Evolutionary conservation across 345 rosid genomes (phyloP).

Genomic region (Xanthoceras sorbifolium): DNA sequence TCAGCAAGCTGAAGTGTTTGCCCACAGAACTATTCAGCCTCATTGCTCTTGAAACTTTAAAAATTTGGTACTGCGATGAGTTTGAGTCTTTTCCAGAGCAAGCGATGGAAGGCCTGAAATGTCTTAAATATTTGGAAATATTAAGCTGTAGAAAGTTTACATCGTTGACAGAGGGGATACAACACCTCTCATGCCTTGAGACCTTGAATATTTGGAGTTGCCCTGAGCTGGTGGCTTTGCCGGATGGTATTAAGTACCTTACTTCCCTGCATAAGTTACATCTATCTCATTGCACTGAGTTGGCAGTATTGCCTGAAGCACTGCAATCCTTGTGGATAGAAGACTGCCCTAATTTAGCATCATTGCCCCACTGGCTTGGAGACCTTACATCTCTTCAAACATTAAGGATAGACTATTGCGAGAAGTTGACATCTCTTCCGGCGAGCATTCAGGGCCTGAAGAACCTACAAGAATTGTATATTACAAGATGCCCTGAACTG

Average conservation of each 20-base stretch:
- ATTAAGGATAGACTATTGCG: fast-evolving
- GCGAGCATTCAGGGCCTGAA: background rate
- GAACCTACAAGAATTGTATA: background rate
- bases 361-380: background rate
- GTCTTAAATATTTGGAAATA: background rate
- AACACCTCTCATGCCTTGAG: too few relatives aligned
- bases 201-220: background rate
- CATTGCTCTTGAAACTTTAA: background rate
- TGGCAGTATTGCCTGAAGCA: background rate
- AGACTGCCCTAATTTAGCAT: background rate
- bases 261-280: background rate
- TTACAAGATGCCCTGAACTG: background rate
- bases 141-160: fast-evolving
- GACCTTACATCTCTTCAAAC: background rate
- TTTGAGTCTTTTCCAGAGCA: too few relatives aligned
- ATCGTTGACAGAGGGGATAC: background rate
- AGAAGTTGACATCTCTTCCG: background rate
- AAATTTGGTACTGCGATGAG: background rate
- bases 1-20: background rate
- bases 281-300: too few relatives aligned
- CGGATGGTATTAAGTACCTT: background rate
- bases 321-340: background rate
- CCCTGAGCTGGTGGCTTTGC: background rate
- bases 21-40: background rate
- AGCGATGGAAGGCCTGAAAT: background rate